phyloP scores from a whole-genome alignment of 306 rosid species.

The Alnus rubra region DNA sequence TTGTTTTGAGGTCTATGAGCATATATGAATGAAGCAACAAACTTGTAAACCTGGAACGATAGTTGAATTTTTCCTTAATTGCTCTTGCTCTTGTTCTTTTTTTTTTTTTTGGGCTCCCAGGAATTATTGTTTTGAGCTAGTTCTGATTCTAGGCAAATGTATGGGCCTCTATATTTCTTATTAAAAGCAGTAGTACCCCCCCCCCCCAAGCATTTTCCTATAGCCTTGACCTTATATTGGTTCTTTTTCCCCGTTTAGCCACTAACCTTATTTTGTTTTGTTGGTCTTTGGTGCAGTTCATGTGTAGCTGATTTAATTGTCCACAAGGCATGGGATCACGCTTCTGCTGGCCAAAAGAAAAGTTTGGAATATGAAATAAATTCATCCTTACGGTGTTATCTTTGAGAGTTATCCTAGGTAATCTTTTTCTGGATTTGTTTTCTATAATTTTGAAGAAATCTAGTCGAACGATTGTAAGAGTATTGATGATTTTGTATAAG shows the following conservation, averaged over 20 bases:
- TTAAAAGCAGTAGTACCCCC: no score
- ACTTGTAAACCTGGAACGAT: no score
- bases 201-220: no score
- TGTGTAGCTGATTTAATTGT: not conserved
- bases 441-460: constrained; percentile 7
- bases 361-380: constrained; percentile 10
- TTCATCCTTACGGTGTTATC: constrained; percentile 6
- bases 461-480: constrained; percentile 4
- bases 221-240: not conserved
- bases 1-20: no score
- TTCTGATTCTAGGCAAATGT: not conserved
- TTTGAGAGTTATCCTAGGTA: constrained; percentile 1
- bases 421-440: constrained; percentile 2
- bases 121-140: not conserved
- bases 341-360: constrained; percentile 1
- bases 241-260: not conserved
- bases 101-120: not conserved
- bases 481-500: constrained; percentile 12
- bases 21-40: no score
- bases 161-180: no score
- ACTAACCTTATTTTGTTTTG: not conserved
- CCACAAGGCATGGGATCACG: constrained; percentile 11
- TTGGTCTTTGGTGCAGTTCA: not conserved
- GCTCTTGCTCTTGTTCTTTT: not conserved
- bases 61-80: not conserved